Evolutionary conservation across 2,329 filamentous ascomycete species (phyloP), one percentile per base, ranked within the genome.

Genomic region (Zymoseptoria ardabiliae): DNA sequence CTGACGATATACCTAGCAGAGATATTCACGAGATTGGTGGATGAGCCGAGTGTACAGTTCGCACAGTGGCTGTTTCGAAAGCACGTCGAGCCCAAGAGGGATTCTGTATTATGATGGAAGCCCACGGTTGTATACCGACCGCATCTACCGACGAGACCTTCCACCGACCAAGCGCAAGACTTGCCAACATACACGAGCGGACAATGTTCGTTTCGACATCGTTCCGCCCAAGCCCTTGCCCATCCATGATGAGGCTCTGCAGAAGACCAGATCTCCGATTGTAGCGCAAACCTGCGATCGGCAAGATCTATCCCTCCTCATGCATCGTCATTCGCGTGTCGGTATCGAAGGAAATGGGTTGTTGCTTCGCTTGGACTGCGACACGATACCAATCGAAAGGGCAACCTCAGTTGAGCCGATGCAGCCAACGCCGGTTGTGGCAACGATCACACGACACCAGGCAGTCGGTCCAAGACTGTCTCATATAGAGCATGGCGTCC

Each of bases 1-100:
- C 52, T 58, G 35, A 58, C 57, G 21, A 25, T 58, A 17, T 53
- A 53, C 19, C 45, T 58, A 4, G 57, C 57, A 19, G 57, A 58
- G 23, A 23, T 58, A 8, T 41, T 55, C 21, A 55, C 57, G 13
- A 50, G 35, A 20, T 30, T 54, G 13, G 41, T 58, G 17, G 57
- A 58, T 22, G 57, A 58, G n/a, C 57, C 57, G 5, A 58, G 57
- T 23, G 57, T 58, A n/a, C 51, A 50, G 21, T 55, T 58, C 25
- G 57, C 57, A 21, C 57, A 58, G 28, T 55, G 45, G 52, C 23
- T 35, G 13, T 58, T 55, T 41, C 23, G 28, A 19, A 54, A n/a
- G 35, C 35, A 45, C 35, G 35, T 45, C 35, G 35, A 45, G 13
- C 35, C 35, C 17, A 45, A 45, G 17, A 45, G 35, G 17, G 35